phyloP scores from a whole-genome alignment of 768 basidiomycete genomes.

The Pisolithus marmoratus region DNA sequence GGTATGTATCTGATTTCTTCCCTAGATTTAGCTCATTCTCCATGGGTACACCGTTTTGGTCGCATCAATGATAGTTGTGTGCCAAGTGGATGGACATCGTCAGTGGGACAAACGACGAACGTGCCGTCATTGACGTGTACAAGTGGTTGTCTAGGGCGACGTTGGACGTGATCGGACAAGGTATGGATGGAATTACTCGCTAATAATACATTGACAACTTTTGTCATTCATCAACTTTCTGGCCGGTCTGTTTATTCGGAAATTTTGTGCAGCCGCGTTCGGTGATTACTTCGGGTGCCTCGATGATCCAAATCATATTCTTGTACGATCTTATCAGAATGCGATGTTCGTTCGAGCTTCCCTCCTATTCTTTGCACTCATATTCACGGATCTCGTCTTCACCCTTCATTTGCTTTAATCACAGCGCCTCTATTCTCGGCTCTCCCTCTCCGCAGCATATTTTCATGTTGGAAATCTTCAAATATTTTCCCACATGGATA shows the following conservation, averaged over 20 bases:
- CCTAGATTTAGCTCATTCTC: background rate
- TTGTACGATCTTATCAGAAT: conserved; percentile 50
- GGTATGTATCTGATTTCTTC: background rate
- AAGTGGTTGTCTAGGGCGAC: conserved; percentile 60
- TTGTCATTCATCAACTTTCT: background rate
- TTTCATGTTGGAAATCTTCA: background rate
- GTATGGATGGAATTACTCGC: conserved; percentile 12
- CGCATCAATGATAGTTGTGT: conserved; percentile 23
- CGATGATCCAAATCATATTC: conserved; percentile 43
- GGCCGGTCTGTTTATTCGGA: background rate
- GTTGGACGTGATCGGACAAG: conserved; percentile 65
- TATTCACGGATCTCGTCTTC: background rate
- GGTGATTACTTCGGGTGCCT: conserved; percentile 54
- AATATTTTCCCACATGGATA: conserved; percentile 36
- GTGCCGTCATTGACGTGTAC: conserved; percentile 30
- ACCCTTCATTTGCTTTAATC: background rate
- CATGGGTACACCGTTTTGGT: too few relatives aligned
- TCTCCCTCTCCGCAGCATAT: conserved; percentile 23
- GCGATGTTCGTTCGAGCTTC: conserved; percentile 33
- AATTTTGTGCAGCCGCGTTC: conserved; percentile 17
- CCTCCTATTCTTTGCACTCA: background rate
- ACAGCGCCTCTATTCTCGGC: conserved; percentile 45
- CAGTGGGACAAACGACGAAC: conserved; percentile 20
- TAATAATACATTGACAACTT: too few relatives aligned
- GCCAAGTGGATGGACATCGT: conserved; percentile 37